phyloP scores from a whole-genome alignment of 1,139 yeast species.

The Barnettozyma hawaiiensis region DNA sequence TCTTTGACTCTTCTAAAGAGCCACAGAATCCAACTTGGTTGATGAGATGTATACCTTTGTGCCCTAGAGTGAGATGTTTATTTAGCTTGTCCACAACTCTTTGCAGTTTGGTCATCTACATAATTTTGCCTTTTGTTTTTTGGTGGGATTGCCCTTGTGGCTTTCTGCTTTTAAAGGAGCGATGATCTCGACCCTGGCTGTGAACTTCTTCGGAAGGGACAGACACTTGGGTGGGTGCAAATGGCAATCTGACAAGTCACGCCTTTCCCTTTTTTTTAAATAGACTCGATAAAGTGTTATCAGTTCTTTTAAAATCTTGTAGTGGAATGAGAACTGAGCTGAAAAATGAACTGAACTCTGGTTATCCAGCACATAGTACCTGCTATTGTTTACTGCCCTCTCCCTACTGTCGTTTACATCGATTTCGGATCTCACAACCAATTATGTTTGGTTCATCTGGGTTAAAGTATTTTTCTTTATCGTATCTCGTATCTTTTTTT shows the following conservation, averaged over 20 bases:
- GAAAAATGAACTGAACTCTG: too few species aligned
- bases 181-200: conserved; percentile 97
- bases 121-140: conserved; percentile 26
- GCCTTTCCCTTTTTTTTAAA: neutral
- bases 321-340: too few species aligned
- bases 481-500: too few species aligned
- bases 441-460: too few species aligned
- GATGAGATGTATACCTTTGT: conserved; percentile 95
- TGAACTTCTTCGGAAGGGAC: conserved; percentile 19
- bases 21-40: conserved; percentile 99
- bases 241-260: conserved; percentile 4
- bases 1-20: conserved; percentile 99
- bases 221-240: conserved; percentile 4
- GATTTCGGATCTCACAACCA: too few species aligned
- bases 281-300: neutral
- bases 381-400: too few species aligned
- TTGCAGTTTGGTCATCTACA: conserved; percentile 72
- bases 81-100: conserved; percentile 86
- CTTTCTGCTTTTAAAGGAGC: conserved; percentile 61
- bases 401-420: too few species aligned
- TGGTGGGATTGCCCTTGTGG: conserved; percentile 42
- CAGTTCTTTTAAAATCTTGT: neutral
- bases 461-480: too few species aligned
- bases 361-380: too few species aligned
- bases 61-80: conserved; percentile 85